Percentiles rank a stretch among this genome's conserved stretches.
These are phyloP conservation scores for Globisporangium rhizosaccharum DNA, from an alignment of 352 stramenopile genomes.

Conservation along the genomic window DNA sequence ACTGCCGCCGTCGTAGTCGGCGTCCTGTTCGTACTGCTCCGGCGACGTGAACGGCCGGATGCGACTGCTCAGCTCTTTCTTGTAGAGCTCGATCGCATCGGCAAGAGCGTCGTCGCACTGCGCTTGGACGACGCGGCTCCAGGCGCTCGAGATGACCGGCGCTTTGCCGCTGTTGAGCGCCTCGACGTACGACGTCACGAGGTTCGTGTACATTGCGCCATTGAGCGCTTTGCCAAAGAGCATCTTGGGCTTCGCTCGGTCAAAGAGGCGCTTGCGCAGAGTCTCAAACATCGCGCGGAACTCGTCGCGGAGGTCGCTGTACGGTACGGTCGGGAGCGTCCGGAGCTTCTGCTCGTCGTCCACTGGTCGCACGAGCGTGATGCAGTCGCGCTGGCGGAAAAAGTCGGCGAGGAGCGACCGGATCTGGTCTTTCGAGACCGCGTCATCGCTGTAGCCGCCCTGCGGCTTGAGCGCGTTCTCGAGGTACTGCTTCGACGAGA, in stretches of 20 bases:
- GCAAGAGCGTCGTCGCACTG: conserved; percentile 81
- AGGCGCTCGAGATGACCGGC: conserved; percentile 86
- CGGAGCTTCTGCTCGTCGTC: conserved; percentile 82
- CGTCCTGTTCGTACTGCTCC: conserved; percentile 56
- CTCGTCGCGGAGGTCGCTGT: conserved; percentile 72
- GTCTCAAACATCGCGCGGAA: conserved; percentile 74
- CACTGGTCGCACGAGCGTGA: conserved; percentile 87
- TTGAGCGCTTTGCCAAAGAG: conserved; percentile 83
- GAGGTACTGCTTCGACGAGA: conserved; percentile 86
- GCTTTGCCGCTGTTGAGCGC: conserved; percentile 85
- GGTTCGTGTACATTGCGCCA: conserved; percentile 82
- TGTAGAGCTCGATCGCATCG: conserved; percentile 74
- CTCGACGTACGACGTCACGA: conserved; percentile 79
- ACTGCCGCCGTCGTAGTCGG: conserved; percentile 24
- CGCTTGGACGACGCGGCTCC: conserved; percentile 82
- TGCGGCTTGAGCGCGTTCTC: conserved; percentile 82
- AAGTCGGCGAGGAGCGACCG: conserved; percentile 72
- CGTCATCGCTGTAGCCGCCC: conserved; percentile 73
- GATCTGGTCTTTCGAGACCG: conserved; percentile 77
- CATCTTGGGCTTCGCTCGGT: conserved; percentile 78
- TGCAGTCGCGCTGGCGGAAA: conserved; percentile 83
- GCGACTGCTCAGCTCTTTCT: conserved; percentile 48
- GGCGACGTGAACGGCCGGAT: conserved; percentile 45
- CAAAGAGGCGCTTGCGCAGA: conserved; percentile 63
- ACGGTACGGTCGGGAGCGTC: conserved; percentile 59